Conservation (phyloP, 345 rosid genomes). For the Syzygium aqueum region DNA sequence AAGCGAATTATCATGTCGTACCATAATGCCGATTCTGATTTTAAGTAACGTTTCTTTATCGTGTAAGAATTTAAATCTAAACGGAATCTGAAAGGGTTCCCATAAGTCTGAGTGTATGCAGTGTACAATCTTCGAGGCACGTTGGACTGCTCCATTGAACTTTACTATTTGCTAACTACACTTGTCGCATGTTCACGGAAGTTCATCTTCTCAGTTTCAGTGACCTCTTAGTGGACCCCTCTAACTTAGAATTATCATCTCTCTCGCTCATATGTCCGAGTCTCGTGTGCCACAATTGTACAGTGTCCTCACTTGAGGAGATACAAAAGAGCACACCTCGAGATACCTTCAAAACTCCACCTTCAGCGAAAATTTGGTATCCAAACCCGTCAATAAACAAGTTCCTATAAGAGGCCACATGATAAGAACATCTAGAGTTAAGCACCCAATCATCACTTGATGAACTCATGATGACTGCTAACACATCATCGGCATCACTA, state of each 20-base stretch:
- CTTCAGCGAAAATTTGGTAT: background rate
- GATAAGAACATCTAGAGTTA: background rate
- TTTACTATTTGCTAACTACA: background rate
- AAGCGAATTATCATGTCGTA: background rate
- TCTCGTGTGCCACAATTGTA: background rate
- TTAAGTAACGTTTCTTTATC: background rate
- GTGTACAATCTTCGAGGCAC: background rate
- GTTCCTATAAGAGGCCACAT: accelerated
- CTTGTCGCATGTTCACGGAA: background rate
- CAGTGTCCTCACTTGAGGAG: background rate
- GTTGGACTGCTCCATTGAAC: background rate
- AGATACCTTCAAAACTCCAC: background rate
- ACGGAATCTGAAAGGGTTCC: background rate
- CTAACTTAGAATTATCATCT: background rate
- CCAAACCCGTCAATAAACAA: background rate
- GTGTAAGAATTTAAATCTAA: background rate
- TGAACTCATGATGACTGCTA: background rate
- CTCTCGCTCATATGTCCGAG: background rate
- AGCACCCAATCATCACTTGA: background rate
- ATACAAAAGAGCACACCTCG: background rate
- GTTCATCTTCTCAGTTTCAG: background rate
- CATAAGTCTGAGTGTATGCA: background rate
- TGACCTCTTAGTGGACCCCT: background rate
- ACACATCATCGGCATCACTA: background rate
- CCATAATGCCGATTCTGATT: background rate